These are phyloP conservation scores for Helenozyma rhizophorensis DNA, from an alignment of 805 yeast genomes.

Conservation along the genomic window DNA sequence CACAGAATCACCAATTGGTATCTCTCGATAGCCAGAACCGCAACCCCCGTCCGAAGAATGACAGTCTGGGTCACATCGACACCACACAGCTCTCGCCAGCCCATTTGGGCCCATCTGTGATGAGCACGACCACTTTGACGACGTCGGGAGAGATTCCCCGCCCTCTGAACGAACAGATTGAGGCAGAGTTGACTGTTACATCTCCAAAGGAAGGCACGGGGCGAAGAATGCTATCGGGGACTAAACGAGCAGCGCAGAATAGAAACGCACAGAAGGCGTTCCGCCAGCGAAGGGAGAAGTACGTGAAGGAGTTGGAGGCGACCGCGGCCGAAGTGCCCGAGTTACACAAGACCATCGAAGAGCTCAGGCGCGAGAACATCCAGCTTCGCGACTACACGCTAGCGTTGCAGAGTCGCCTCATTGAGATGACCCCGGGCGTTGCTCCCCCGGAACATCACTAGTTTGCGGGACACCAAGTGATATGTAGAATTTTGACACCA, in stretches of 20 bases:
- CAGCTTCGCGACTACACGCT: conserved; percentile 70
- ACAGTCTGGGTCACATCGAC: too few species aligned
- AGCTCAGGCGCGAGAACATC: conserved; percentile 64
- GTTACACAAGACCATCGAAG: conserved; percentile 62
- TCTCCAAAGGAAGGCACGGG: conserved; percentile 11
- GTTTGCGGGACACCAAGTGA: too few species aligned
- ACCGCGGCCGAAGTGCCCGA: conserved; percentile 60
- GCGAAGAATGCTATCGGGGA: conserved; percentile 38
- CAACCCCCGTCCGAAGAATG: too few species aligned
- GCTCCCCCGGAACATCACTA: too few species aligned
- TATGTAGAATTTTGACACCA: too few species aligned
- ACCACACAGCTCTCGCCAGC: too few species aligned
- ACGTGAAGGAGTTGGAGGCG: conserved; percentile 73
- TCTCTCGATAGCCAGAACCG: too few species aligned
- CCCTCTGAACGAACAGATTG: too few species aligned
- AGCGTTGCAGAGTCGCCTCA: conserved; percentile 62
- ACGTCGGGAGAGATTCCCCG: too few species aligned
- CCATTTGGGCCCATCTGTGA: too few species aligned
- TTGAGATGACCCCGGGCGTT: conserved; percentile 34
- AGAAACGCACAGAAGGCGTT: conserved; percentile 90
- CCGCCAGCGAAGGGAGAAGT: conserved; percentile 76
- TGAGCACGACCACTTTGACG: too few species aligned
- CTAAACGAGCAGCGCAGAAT: conserved; percentile 90
- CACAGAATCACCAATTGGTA: too few species aligned
- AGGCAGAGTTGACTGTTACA: conserved; percentile 27